A percentile compares a stretch with the other conserved stretches of the same genome.
phyloP scores from a whole-genome alignment of 805 yeast genomes.

The Candida stauntonica region DNA sequence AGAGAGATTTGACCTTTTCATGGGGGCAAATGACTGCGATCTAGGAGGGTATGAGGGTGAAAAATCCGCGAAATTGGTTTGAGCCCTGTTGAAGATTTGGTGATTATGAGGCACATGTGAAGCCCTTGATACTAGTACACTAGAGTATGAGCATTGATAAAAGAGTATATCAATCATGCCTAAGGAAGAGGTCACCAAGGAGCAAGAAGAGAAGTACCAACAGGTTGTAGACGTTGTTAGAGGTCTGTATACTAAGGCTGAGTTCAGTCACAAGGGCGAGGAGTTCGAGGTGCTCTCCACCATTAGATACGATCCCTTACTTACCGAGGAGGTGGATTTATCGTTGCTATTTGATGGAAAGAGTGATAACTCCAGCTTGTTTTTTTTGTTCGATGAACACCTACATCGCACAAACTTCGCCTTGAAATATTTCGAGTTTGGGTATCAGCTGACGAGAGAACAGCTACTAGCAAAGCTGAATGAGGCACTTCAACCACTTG shows the following conservation, averaged over 20 bases:
- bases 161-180: too few relatives aligned
- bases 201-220: conserved; percentile 8
- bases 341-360: conserved; percentile 11
- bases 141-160: too few relatives aligned
- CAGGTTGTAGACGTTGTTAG: conserved; percentile 4
- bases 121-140: too few relatives aligned
- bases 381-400: conserved; percentile 65
- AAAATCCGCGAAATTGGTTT: background rate
- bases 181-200: conserved; percentile 4
- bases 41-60: background rate
- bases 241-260: conserved; percentile 6
- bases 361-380: conserved; percentile 27
- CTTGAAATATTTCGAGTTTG: conserved; percentile 49
- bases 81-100: background rate
- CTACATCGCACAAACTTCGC: conserved; percentile 53
- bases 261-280: conserved; percentile 12
- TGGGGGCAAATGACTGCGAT: background rate
- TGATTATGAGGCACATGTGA: background rate
- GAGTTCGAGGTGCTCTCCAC: conserved; percentile 63
- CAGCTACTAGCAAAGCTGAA: conserved; percentile 40
- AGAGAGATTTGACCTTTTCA: too few relatives aligned
- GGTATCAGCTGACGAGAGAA: conserved; percentile 37
- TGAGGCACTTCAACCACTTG: conserved; percentile 29
- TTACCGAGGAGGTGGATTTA: conserved; percentile 26
- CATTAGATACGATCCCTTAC: conserved; percentile 67